phyloP scores from a whole-genome alignment of 345 rosid species.

The Eucalyptus pumila region DNA sequence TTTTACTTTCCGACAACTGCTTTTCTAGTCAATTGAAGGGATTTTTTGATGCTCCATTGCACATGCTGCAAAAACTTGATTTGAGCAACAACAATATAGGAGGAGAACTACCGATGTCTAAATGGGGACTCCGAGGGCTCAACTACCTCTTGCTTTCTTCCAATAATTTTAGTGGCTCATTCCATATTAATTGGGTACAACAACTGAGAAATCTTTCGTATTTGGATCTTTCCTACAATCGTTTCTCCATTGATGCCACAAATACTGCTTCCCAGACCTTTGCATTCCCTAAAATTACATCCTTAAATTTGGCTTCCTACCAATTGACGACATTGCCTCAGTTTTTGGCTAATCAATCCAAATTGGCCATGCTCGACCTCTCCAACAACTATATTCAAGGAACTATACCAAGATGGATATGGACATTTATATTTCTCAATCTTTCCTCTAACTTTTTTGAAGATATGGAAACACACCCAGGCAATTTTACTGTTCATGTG shows the following conservation, averaged over 20 bases:
- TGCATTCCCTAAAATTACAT: not conserved
- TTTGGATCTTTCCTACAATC: constrained; percentile 33
- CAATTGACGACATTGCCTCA: constrained; percentile 16
- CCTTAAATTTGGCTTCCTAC: constrained; percentile 29
- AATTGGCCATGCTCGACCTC: constrained; percentile 2
- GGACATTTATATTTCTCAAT: not conserved
- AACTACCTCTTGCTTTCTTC: constrained; percentile 7
- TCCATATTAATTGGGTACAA: not conserved
- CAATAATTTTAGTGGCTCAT: constrained; percentile 26
- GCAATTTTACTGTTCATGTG: not conserved
- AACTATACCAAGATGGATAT: constrained; percentile 29
- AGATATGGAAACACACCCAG: not conserved
- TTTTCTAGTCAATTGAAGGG: not conserved
- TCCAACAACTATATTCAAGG: constrained; percentile 28
- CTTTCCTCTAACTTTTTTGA: constrained; percentile 11
- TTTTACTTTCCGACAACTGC: not conserved
- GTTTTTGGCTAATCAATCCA: constrained; percentile 6
- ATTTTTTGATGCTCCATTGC: too few relatives aligned
- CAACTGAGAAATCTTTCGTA: constrained; percentile 5
- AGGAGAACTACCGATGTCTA: constrained; percentile 7
- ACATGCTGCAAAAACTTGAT: not conserved
- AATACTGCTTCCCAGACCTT: not conserved
- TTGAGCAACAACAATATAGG: constrained; percentile 20
- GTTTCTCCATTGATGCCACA: constrained; percentile 4
- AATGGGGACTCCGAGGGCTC: constrained; percentile 5